Conservation (phyloP, 2,329 filamentous ascomycete species). For the Talaromyces marneffei region DNA sequence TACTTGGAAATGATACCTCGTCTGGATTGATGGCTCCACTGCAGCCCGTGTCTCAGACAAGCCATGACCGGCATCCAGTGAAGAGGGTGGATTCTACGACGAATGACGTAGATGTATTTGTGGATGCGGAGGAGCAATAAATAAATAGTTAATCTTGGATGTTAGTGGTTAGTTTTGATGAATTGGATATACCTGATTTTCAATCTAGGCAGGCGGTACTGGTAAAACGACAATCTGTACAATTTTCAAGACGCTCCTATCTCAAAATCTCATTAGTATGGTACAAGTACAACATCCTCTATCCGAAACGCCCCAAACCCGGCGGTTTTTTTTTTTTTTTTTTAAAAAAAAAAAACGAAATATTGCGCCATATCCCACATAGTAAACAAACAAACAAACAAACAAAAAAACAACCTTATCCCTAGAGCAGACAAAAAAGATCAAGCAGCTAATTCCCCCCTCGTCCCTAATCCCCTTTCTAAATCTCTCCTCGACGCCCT, state of each 20-base stretch:
- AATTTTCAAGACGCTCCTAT: background rate
- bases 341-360: background rate
- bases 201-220: background rate
- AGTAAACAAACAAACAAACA: background rate
- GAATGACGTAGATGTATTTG: constrained; percentile 38
- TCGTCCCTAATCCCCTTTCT: constrained; percentile 30
- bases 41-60: constrained; percentile 12
- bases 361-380: background rate
- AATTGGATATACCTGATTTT: background rate
- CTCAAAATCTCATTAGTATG: background rate
- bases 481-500: constrained; percentile 24
- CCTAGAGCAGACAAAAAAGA: background rate
- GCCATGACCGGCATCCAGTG: constrained; percentile 18
- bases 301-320: background rate
- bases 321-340: too few relatives aligned
- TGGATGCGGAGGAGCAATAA: constrained; percentile 38
- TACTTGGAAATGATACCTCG: constrained; percentile 16
- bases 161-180: background rate
- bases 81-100: constrained; percentile 36
- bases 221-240: background rate
- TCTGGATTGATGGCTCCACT: constrained; percentile 19
- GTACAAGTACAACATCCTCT: background rate
- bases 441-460: constrained; percentile 35
- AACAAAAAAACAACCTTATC: background rate
- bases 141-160: constrained; percentile 11